Evolutionary conservation across 2,329 filamentous ascomycete genomes (phyloP).

Genomic region (Phialocephala sp.): DNA sequence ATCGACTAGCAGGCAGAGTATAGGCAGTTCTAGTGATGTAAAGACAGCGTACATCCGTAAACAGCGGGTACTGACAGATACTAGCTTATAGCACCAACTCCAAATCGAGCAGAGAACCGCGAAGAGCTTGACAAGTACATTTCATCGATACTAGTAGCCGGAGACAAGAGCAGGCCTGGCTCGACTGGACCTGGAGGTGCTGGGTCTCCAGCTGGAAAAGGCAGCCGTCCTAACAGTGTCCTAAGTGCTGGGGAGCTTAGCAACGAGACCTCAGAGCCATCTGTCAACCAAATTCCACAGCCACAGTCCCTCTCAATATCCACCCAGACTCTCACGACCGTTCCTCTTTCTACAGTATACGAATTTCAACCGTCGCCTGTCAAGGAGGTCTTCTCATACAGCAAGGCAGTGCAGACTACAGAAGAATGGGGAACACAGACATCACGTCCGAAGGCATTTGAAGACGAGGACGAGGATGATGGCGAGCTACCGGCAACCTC

Average conservation of each 20-base stretch:
- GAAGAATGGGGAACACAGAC: slow-evolving; percentile 69
- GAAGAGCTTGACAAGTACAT: slow-evolving; percentile 87
- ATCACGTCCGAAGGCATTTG: slow-evolving; percentile 57
- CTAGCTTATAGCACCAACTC: slow-evolving; percentile 72
- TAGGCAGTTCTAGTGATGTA: slow-evolving; percentile 76
- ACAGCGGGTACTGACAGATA: slow-evolving; percentile 33
- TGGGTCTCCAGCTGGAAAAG: slow-evolving; percentile 68
- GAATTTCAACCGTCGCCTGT: slow-evolving; percentile 79
- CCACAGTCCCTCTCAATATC: slow-evolving; percentile 49
- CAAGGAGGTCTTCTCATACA: slow-evolving; percentile 92
- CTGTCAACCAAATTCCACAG: slow-evolving; percentile 47
- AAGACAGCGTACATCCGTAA: slow-evolving; percentile 41
- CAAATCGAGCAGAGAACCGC: slow-evolving; percentile 70
- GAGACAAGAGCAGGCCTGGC: slow-evolving; percentile 70
- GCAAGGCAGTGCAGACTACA: slow-evolving; percentile 92
- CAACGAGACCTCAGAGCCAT: slow-evolving; percentile 70
- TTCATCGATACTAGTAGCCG: slow-evolving; percentile 77
- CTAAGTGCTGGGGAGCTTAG: slow-evolving; percentile 82
- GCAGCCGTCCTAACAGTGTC: slow-evolving; percentile 85
- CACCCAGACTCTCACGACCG: slow-evolving; percentile 73
- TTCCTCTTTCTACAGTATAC: slow-evolving; percentile 76
- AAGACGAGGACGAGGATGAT: slow-evolving; percentile 69
- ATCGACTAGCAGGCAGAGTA: slow-evolving; percentile 69
- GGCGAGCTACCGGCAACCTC: slow-evolving; percentile 59
- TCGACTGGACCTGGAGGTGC: slow-evolving; percentile 68